phyloP scores from a whole-genome alignment of 768 basidiomycete species.

The Rhodotorula toruloides region DNA sequence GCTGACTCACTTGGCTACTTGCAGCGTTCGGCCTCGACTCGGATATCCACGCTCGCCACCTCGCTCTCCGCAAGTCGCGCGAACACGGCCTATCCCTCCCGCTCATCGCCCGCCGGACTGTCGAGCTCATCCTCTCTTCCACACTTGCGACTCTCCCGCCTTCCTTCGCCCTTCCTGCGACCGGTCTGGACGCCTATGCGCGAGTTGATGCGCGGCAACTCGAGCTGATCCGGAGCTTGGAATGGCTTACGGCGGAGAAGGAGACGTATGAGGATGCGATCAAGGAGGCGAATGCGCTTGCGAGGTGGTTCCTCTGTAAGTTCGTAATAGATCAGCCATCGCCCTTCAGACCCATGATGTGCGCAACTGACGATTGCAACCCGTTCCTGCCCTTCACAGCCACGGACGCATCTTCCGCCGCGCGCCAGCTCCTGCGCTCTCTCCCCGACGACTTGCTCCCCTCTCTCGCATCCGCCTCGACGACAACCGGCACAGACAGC shows the following conservation, averaged over 20 bases:
- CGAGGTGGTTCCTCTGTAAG: slow-evolving; percentile 87
- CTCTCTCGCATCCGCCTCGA: slow-evolving; percentile 1
- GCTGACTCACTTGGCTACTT: not conserved
- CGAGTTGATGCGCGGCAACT: slow-evolving; percentile 39
- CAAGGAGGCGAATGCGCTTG: slow-evolving; percentile 77
- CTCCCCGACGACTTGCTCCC: slow-evolving; percentile 27
- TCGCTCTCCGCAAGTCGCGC: slow-evolving; percentile 67
- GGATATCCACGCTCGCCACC: slow-evolving; percentile 57
- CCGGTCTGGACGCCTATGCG: slow-evolving; percentile 20
- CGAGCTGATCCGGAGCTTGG: slow-evolving; percentile 74
- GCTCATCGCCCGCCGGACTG: slow-evolving; percentile 71
- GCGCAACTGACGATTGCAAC: too few species aligned
- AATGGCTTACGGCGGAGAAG: slow-evolving; percentile 81
- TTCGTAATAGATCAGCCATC: too few species aligned
- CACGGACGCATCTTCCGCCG: slow-evolving; percentile 19
- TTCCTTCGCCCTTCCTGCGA: not conserved
- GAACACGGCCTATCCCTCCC: slow-evolving; percentile 80
- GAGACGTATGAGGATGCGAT: slow-evolving; percentile 71
- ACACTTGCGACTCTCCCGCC: slow-evolving; percentile 29
- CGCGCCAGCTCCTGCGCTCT: slow-evolving; percentile 21
- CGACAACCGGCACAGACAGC: too few species aligned
- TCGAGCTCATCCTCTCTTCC: slow-evolving; percentile 54
- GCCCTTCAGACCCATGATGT: too few species aligned
- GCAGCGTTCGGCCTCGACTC: slow-evolving; percentile 46
- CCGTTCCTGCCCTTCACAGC: not conserved